These are phyloP conservation scores for Pholiota adiposa DNA, from an alignment of 1,284 basidiomycete species.

Conservation along the genomic window DNA sequence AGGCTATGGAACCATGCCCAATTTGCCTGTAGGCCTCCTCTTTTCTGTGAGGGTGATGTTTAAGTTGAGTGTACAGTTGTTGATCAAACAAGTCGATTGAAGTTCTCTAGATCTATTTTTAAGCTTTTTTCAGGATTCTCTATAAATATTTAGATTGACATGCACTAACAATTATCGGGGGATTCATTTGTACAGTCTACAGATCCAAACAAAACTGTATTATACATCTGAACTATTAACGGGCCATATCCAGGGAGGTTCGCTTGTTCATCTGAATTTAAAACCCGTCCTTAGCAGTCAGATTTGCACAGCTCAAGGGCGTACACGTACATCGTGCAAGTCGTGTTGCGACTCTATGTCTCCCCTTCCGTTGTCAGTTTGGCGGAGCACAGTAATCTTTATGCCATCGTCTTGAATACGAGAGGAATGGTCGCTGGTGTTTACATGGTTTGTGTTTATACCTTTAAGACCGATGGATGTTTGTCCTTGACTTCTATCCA, in stretches of 20 bases:
- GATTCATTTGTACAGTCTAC: no score
- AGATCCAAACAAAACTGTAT: background rate
- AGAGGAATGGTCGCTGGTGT: slow-evolving; percentile 2
- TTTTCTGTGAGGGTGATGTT: no score
- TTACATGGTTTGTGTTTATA: background rate
- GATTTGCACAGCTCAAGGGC: background rate
- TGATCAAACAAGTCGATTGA: no score
- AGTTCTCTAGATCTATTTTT: no score
- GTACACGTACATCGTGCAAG: background rate
- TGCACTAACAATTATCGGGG: no score
- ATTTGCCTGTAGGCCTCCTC: no score
- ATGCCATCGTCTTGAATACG: slow-evolving; percentile 1
- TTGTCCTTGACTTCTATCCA: background rate
- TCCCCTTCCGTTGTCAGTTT: background rate
- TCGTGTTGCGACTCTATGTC: background rate
- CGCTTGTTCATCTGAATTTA: background rate
- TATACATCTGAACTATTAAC: background rate
- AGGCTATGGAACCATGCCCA: no score
- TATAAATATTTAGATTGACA: no score
- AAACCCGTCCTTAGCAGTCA: background rate
- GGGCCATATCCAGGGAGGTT: background rate
- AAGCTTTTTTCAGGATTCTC: no score
- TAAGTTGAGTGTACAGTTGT: no score
- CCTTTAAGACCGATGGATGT: slow-evolving; percentile 4
- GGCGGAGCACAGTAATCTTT: slow-evolving; percentile 7